A percentile compares a stretch with the other conserved stretches of the same genome.
These are phyloP conservation scores for Chlorella sp. DNA, from an alignment of 139 green algal species.

Conservation along the genomic window DNA sequence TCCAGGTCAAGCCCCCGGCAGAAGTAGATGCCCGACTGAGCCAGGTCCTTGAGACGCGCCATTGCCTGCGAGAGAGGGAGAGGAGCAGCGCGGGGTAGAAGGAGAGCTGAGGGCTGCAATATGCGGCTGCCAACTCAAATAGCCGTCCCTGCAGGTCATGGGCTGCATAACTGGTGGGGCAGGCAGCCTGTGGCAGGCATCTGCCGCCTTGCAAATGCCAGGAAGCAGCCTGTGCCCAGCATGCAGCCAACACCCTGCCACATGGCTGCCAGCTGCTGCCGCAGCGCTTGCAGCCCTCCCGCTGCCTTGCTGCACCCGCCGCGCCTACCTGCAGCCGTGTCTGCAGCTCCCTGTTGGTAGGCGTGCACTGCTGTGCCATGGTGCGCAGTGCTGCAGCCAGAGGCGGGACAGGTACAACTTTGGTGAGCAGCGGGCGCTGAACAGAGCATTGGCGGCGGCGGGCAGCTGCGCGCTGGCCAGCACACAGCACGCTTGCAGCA, in stretches of 20 bases:
- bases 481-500: background rate
- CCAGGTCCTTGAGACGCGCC: constrained; percentile 27
- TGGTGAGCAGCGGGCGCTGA: background rate
- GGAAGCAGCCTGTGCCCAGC: background rate
- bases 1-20: constrained; percentile 42
- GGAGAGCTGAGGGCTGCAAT: background rate
- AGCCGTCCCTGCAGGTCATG: background rate
- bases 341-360: background rate
- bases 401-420: background rate
- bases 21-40: constrained; percentile 37
- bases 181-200: too few species aligned
- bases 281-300: background rate
- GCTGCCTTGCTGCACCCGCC: background rate
- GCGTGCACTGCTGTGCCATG: background rate
- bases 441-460: too few species aligned
- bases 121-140: background rate
- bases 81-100: background rate
- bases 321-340: background rate
- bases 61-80: constrained; percentile 1
- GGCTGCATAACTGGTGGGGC: background rate
- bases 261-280: background rate
- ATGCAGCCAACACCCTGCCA: background rate
- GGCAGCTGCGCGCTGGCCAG: background rate
- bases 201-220: background rate
- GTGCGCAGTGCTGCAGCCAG: constrained; percentile 6